A percentile compares a stretch with the other conserved stretches of the same genome.
Conservation (phyloP, 805 yeast genomes). For the Candida vartiovaarae region DNA sequence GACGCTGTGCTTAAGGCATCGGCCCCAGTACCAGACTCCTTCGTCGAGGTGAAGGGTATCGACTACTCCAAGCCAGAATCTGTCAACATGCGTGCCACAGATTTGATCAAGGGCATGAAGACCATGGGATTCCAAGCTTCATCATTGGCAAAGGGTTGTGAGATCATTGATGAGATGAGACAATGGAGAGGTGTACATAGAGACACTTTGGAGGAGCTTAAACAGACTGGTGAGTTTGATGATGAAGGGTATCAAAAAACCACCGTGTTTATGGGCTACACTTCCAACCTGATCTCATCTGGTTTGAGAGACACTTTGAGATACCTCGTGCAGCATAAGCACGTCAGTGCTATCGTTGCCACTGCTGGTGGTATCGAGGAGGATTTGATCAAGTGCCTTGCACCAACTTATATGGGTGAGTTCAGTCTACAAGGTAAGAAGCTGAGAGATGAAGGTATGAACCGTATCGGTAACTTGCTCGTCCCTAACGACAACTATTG, state of each 20-base stretch:
- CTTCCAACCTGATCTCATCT: conserved; percentile 91
- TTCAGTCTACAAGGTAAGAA: conserved; percentile 73
- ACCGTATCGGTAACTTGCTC: conserved; percentile 92
- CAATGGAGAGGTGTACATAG: conserved; percentile 82
- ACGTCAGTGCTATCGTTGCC: conserved; percentile 93
- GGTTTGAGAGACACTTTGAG: conserved; percentile 90
- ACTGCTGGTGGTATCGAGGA: conserved; percentile 98
- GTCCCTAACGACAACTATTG: conserved; percentile 99
- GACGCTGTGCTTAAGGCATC: conserved; percentile 90
- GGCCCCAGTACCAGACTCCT: conserved; percentile 76
- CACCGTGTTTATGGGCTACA: conserved; percentile 92
- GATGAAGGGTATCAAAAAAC: conserved; percentile 73
- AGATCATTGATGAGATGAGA: conserved; percentile 89
- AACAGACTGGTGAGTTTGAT: conserved; percentile 68
- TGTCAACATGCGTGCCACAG: conserved; percentile 70
- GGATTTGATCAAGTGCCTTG: conserved; percentile 91
- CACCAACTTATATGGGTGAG: conserved; percentile 94
- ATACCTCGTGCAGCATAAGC: conserved; percentile 85
- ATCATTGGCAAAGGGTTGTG: conserved; percentile 80
- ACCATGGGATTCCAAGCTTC: conserved; percentile 98
- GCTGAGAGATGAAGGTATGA: conserved; percentile 91
- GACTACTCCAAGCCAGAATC: conserved; percentile 80
- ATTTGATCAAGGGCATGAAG: conserved; percentile 75
- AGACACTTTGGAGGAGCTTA: conserved; percentile 62
- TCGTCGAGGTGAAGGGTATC: conserved; percentile 76